Evolutionary conservation across 1,284 basidiomycete species (phyloP), one percentile per base, ranked within the genome.

Genomic region (Limonomyces culmigenus): DNA sequence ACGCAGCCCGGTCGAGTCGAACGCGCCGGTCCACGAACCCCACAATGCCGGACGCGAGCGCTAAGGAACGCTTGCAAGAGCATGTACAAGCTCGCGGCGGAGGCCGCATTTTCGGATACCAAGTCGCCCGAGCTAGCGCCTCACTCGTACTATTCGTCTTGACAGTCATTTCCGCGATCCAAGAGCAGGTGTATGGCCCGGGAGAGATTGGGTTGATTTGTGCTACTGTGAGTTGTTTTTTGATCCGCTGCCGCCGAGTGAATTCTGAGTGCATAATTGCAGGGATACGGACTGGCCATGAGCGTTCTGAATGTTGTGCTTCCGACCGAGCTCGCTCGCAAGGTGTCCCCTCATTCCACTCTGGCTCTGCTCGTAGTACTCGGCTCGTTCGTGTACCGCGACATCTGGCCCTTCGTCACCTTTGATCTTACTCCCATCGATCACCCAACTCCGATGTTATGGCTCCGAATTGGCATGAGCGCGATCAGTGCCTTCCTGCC

Each of bases 391-490:
- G 50, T 52, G 10, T 68, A 67, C 42, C 59, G 68, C 31, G 66
- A 74, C 45, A 43, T 71, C 17, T 64, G 57, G 49, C 70, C 70
- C 1, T 43, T 67, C 4, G 45, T 59, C 15, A 67, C 66, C 0
- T 62, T 49, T 42, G 49, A 54, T 27, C 49, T 60, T 5, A 35
- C 33, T 3, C 62, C 67, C 1, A 44, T 53, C 1, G 69, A 74
- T 42, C 42, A 46, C 14, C 37, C 46, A 2, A 55, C 58, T 27
- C 56, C 57, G 12, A 33, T 43, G 14, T 45, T 61, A 4, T 62
- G 58, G 58, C 38, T 41, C 2, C 56, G 57, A 39, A 37, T 58
- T 49, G 35, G 56, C 44, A 11, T 70, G n/a, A 53, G 70, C 10
- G 47, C 54, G 8, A 38, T 61, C 13, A n/a, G n/a, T n/a, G 61